Evolutionary conservation across 73 alveolate genomes (phyloP).

Genomic region (Paramecium bursaria): DNA sequence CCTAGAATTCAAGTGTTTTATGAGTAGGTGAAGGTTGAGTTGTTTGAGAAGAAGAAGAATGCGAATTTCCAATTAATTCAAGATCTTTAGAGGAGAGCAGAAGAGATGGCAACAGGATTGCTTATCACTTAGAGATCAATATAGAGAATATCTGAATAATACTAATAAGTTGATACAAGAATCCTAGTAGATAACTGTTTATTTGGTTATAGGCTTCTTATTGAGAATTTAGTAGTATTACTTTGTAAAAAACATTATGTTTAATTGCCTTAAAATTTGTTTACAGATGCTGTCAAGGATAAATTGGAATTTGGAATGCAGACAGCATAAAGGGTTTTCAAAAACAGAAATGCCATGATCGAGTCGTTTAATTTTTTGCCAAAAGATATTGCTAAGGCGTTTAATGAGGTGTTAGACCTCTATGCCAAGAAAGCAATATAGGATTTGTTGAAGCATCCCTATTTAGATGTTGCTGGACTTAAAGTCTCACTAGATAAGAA

Average conservation of each 20-base stretch:
- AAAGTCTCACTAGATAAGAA: slow-evolving; percentile 30
- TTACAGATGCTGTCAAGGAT: slow-evolving; percentile 2
- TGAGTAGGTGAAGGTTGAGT: slow-evolving; percentile 26
- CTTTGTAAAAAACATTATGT: slow-evolving; percentile 30
- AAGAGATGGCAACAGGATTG: slow-evolving; percentile 45
- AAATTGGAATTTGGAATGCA: slow-evolving; percentile 28
- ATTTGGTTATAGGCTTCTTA: slow-evolving; percentile 43
- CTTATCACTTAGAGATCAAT: slow-evolving; percentile 42
- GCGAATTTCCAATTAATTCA: slow-evolving; percentile 15
- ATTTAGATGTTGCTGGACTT: not conserved
- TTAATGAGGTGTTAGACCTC: slow-evolving; percentile 17
- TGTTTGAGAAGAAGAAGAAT: slow-evolving; percentile 40
- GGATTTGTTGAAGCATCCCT: not conserved
- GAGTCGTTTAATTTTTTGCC: slow-evolving; percentile 33
- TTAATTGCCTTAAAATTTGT: slow-evolving; percentile 28
- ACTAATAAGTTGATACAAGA: slow-evolving; percentile 21
- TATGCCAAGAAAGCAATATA: slow-evolving; percentile 1
- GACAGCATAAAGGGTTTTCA: slow-evolving; percentile 8
- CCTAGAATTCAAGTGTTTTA: slow-evolving; percentile 20
- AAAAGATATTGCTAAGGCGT: slow-evolving; percentile 12
- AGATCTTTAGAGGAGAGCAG: slow-evolving; percentile 29
- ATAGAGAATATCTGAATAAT: not conserved
- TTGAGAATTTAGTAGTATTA: slow-evolving; percentile 38
- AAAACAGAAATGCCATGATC: slow-evolving; percentile 3
- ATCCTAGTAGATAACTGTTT: slow-evolving; percentile 26